These are phyloP conservation scores for Geranium rotundifolium DNA, from an alignment of 345 rosid genomes.

Conservation along the genomic window DNA sequence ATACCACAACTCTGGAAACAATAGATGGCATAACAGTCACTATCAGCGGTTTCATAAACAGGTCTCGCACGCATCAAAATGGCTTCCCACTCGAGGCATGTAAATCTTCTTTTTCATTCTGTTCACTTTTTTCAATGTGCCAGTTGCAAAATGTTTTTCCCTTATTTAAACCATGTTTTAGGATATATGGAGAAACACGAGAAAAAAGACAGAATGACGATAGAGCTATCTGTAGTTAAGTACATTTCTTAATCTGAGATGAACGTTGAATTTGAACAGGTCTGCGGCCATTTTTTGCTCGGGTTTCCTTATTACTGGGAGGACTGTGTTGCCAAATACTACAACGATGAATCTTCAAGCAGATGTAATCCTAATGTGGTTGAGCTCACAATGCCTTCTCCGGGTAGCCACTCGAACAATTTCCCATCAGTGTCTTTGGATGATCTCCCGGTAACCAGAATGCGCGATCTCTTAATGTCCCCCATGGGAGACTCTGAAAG, in stretches of 20 bases:
- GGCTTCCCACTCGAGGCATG: slow-evolving; percentile 36
- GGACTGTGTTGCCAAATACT: slow-evolving; percentile 12
- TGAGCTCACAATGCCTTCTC: slow-evolving; percentile 1
- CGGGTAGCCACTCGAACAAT: slow-evolving; percentile 4
- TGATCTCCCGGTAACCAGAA: slow-evolving; percentile 18
- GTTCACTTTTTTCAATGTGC: no score
- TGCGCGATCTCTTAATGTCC: slow-evolving; percentile 23
- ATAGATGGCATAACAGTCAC: slow-evolving; percentile 31
- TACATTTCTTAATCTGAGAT: neutral
- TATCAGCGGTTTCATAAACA: slow-evolving; percentile 29
- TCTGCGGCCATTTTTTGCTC: slow-evolving; percentile 30
- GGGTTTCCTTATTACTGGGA: slow-evolving; percentile 48
- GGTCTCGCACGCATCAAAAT: slow-evolving; percentile 24
- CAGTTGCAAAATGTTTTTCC: no score
- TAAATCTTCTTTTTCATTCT: neutral
- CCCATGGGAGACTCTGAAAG: slow-evolving; percentile 11
- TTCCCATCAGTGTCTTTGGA: slow-evolving; percentile 14
- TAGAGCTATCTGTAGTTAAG: neutral
- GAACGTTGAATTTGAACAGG: slow-evolving; percentile 15
- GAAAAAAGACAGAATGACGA: neutral
- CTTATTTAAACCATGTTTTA: no score
- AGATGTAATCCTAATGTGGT: slow-evolving; percentile 2
- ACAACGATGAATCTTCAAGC: slow-evolving; percentile 11
- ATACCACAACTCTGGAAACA: slow-evolving; percentile 32
- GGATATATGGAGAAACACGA: no score